Base-by-base conservation (phyloP, 2,329 filamentous ascomycete genomes). In the Neofusicoccum ribis region DNA sequence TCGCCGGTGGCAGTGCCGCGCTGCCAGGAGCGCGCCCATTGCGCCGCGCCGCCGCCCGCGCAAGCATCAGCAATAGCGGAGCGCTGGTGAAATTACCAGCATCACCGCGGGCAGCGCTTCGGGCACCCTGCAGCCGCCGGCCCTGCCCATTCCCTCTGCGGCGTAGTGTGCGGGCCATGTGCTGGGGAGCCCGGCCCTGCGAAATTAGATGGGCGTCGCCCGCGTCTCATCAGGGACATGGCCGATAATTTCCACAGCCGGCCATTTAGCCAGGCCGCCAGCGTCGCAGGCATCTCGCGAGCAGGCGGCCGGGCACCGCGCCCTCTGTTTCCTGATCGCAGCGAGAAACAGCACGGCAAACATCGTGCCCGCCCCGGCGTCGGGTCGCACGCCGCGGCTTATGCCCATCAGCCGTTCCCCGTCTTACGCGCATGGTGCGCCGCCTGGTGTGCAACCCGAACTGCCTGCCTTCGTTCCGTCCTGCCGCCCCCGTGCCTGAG, bases 181-280 rank as follows among this genome's bases (percentile, higher is more conserved):
- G 46, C 59, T 27, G 46, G 59, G 46, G 41, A 41, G 17, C 46
- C 59, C 59, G 59, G 46, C 37, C 46, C 37, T 50, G 47, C 50
- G 61, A 63, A 63, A 63, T 63, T 52, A 47, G 50, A 63, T 36
- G 61, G 61, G 47, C 61, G 34, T 63, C 15, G 46, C 49, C 31
- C 47, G 47, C 60, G 61, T 63, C 61, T 63, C 61, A 63, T 52
- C 47, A 60, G 56, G 56, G 56, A 54, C 61, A 63, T 46, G 61
- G 47, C 34, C 44, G 59, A 46, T 36, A 60, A 60, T 60, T 46
- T 44, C 39, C 54, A 59, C 54, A 7, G 37, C 37, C 37, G 41
- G 7, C 54, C 54, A 59, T 59, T 60, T 60, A 60, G 56, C 56
- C 56, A 60, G 56, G 56, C 56, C 56, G 41, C 56, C 56, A 60